Conservation (phyloP, 2,329 filamentous ascomycete genomes). For the Lecanoromycetidae sp. region DNA sequence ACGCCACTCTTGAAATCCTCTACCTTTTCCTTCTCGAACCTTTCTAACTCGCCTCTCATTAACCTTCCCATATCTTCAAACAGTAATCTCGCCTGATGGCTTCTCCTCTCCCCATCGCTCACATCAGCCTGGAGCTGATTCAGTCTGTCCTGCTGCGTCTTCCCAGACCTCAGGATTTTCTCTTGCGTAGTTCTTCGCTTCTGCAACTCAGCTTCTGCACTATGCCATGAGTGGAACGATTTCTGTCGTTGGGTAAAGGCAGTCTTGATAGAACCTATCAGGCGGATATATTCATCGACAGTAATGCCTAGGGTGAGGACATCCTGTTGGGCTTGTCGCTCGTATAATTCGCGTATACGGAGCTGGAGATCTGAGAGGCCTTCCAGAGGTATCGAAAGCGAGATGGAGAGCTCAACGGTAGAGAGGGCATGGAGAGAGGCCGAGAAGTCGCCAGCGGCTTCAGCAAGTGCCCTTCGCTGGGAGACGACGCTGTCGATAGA, state of each 20-base stretch:
- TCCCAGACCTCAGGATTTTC: constrained; percentile 86
- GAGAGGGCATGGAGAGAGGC: constrained; percentile 85
- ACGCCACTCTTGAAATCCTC: constrained; percentile 98
- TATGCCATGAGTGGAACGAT: constrained; percentile 87
- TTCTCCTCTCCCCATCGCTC: constrained; percentile 83
- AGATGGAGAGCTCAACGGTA: constrained; percentile 80
- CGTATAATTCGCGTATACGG: constrained; percentile 87
- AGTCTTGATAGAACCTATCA: constrained; percentile 90
- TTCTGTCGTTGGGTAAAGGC: constrained; percentile 90
- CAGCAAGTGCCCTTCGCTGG: constrained; percentile 85
- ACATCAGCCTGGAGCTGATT: constrained; percentile 90
- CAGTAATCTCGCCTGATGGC: constrained; percentile 75
- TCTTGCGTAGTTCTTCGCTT: constrained; percentile 85
- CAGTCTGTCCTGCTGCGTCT: constrained; percentile 88
- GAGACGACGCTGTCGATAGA: constrained; percentile 85
- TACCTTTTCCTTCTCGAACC: constrained; percentile 94
- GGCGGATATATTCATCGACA: constrained; percentile 92
- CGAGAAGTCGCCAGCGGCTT: constrained; percentile 87
- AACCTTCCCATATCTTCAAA: constrained; percentile 97
- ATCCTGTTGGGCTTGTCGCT: constrained; percentile 93
- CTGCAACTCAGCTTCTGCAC: constrained; percentile 75
- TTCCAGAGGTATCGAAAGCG: constrained; percentile 77
- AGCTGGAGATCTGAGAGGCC: constrained; percentile 86
- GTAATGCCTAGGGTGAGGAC: constrained; percentile 93
- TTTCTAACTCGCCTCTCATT: constrained; percentile 81